Percentiles rank a stretch among this genome's conserved stretches.
phyloP scores from a whole-genome alignment of 768 basidiomycete genomes.

The Leccinum truebloodii region DNA sequence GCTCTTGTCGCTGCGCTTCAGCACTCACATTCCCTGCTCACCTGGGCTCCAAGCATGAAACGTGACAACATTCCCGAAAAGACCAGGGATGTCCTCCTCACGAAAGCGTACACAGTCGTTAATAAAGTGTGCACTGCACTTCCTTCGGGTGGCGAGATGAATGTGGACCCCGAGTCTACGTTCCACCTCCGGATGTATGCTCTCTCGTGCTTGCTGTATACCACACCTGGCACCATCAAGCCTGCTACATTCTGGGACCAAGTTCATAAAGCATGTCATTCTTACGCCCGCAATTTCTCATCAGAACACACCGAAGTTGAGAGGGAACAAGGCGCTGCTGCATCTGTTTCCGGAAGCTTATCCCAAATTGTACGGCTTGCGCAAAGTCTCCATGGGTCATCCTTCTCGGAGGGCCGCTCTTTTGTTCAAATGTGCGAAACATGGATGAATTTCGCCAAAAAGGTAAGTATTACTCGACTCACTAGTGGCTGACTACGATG shows the following conservation, averaged over 20 bases:
- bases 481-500: not conserved
- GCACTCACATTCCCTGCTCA: slow-evolving; percentile 40
- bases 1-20: slow-evolving; percentile 35
- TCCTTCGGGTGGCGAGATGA: slow-evolving; percentile 30
- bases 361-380: slow-evolving; percentile 45
- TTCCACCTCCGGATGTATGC: slow-evolving; percentile 44
- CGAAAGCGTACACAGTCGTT: slow-evolving; percentile 57
- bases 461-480: slow-evolving; percentile 41
- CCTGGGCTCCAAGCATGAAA: slow-evolving; percentile 52
- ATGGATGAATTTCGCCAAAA: slow-evolving; percentile 68
- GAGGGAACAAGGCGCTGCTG: slow-evolving; percentile 13
- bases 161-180: slow-evolving; percentile 21
- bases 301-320: slow-evolving; percentile 6
- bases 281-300: slow-evolving; percentile 27
- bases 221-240: slow-evolving; percentile 48
- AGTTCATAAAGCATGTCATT: slow-evolving; percentile 47
- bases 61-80: slow-evolving; percentile 43
- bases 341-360: slow-evolving; percentile 45
- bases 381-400: slow-evolving; percentile 36
- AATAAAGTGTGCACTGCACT: slow-evolving; percentile 35
- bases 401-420: slow-evolving; percentile 49
- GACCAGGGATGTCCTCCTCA: slow-evolving; percentile 58
- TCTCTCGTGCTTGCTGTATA: slow-evolving; percentile 49
- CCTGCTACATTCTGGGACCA: slow-evolving; percentile 73
- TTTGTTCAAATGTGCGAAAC: slow-evolving; percentile 71